phyloP scores from a whole-genome alignment of 1,139 yeast species.

The Protomyces inundatus region DNA sequence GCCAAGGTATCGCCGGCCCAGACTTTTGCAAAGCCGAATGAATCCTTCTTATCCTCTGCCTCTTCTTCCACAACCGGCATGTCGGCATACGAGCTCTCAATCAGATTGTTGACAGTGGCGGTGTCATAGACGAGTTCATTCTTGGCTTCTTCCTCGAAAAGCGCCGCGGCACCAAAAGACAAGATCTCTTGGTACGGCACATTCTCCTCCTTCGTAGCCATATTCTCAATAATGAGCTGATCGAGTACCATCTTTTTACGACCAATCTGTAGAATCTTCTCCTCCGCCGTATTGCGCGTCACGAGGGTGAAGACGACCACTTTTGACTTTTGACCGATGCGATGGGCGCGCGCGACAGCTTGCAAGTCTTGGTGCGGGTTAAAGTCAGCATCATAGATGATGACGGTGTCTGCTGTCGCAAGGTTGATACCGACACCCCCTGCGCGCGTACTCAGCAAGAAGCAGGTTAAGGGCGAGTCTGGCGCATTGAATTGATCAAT shows the following conservation, averaged over 20 bases:
- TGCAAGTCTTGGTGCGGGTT: conserved; percentile 90
- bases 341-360: conserved; percentile 86
- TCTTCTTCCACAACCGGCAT: conserved; percentile 78
- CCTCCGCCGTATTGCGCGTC: conserved; percentile 73
- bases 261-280: conserved; percentile 73
- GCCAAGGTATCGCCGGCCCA: conserved; percentile 30
- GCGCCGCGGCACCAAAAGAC: conserved; percentile 31
- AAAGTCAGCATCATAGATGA: conserved; percentile 86
- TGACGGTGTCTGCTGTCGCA: conserved; percentile 84
- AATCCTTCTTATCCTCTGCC: conserved; percentile 36
- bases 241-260: conserved; percentile 78
- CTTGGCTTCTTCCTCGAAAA: conserved; percentile 31
- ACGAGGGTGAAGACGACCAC: conserved; percentile 74
- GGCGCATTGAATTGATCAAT: conserved; percentile 69
- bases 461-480: conserved; percentile 67
- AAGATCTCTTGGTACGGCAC: conserved; percentile 30
- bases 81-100: conserved; percentile 49
- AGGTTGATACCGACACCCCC: conserved; percentile 80
- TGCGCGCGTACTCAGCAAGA: conserved; percentile 76
- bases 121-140: conserved; percentile 30
- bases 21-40: conserved; percentile 31
- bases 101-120: conserved; percentile 28
- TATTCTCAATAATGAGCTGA: conserved; percentile 61
- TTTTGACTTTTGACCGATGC: conserved; percentile 85
- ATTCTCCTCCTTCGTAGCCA: conserved; percentile 29